Evolutionary conservation across 164 flowering plant species (phyloP).

Genomic region (Stephania cephalantha): DNA sequence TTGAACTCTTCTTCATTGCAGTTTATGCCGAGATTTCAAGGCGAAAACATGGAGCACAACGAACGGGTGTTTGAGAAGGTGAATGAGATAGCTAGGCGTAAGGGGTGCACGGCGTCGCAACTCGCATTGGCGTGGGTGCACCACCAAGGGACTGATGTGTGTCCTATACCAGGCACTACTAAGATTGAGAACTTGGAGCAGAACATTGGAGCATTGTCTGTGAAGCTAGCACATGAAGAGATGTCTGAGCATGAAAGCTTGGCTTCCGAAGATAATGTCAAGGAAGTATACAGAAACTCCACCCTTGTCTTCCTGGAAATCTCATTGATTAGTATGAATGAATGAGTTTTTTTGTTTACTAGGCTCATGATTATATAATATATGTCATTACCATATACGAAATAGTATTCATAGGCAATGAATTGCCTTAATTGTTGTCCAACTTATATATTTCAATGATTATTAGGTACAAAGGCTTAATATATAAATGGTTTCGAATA

Average conservation of each 20-base stretch:
- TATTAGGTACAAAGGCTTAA: too few species aligned
- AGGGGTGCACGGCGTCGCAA: slow-evolving; percentile 35
- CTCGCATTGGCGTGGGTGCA: slow-evolving; percentile 40
- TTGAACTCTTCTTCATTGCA: neutral
- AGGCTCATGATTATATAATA: too few species aligned
- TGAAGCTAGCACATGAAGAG: slow-evolving; percentile 30
- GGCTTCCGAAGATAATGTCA: slow-evolving; percentile 30
- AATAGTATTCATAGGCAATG: too few species aligned
- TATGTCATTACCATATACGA: too few species aligned
- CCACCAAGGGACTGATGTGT: slow-evolving; percentile 33
- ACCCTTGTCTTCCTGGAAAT: slow-evolving; percentile 26
- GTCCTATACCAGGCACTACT: slow-evolving; percentile 40
- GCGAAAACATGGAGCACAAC: slow-evolving; percentile 34
- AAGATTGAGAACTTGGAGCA: slow-evolving; percentile 36
- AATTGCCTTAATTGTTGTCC: too few species aligned
- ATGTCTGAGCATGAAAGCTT: slow-evolving; percentile 36
- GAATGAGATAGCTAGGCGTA: slow-evolving; percentile 23
- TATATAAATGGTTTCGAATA: too few species aligned
- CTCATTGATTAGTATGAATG: too few species aligned
- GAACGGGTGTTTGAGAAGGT: slow-evolving; percentile 24
- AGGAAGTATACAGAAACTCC: slow-evolving; percentile 37
- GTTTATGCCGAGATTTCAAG: slow-evolving; percentile 28
- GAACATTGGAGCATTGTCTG: slow-evolving; percentile 35
- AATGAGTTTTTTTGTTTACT: too few species aligned
- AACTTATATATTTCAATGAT: too few species aligned